These are phyloP conservation scores for Nidularia sp. DNA, from an alignment of 768 basidiomycete species.

Conservation along the genomic window DNA sequence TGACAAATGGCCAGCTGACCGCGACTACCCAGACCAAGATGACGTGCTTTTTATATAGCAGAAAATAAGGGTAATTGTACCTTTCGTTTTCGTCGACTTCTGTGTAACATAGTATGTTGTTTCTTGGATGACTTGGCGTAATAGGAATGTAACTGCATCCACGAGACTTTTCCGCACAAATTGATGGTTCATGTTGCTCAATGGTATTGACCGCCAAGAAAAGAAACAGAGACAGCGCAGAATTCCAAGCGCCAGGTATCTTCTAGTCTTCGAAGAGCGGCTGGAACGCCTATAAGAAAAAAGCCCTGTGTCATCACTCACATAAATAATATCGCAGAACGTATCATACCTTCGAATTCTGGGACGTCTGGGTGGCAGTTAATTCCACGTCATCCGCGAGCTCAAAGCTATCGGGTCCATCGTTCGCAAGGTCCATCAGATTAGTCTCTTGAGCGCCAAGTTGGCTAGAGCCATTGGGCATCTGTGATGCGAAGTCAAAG, in stretches of 20 bases:
- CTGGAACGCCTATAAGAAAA: conserved; percentile 32
- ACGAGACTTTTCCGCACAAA: no score
- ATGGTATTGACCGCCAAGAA: no score
- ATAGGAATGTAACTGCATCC: background rate
- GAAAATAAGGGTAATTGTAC: background rate
- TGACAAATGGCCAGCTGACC: conserved; percentile 25
- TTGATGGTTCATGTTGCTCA: no score
- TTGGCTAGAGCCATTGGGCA: background rate
- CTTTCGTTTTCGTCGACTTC: background rate
- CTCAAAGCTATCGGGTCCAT: conserved; percentile 25
- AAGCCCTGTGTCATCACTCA: background rate
- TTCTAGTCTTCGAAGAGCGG: conserved; percentile 48
- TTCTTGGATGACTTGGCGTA: background rate
- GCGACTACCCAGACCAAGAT: conserved; percentile 21
- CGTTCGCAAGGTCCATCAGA: conserved; percentile 15
- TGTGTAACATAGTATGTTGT: background rate
- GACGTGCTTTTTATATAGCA: conserved; percentile 17
- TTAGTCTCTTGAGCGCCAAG: background rate
- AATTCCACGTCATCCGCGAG: conserved; percentile 31
- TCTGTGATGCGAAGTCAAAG: conserved; percentile 28
- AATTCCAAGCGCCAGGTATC: background rate
- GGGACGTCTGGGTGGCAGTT: conserved; percentile 34
- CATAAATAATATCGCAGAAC: background rate
- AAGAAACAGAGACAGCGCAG: no score
- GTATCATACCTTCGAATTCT: conserved; percentile 24